Evolutionary conservation across 805 yeast species (phyloP).

Genomic region (Pichia thaimueangensis): DNA sequence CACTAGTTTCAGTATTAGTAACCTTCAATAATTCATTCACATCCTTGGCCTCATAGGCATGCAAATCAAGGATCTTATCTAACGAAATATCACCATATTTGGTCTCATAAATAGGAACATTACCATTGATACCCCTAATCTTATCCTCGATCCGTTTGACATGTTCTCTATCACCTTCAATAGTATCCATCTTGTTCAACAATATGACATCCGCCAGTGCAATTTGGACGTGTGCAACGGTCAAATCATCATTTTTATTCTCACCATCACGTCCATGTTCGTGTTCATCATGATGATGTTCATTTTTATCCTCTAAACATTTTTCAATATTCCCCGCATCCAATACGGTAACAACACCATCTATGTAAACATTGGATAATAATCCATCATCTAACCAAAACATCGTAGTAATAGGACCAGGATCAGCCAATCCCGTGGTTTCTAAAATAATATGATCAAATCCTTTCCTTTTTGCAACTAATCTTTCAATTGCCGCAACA

Average conservation of each 20-base stretch:
- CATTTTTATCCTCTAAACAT: conserved; percentile 54
- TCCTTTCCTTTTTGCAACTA: conserved; percentile 57
- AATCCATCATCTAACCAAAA: conserved; percentile 95
- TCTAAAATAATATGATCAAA: conserved; percentile 91
- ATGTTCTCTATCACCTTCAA: conserved; percentile 23
- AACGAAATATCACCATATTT: conserved; percentile 71
- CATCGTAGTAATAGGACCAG: conserved; percentile 95
- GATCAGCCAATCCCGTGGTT: conserved; percentile 96
- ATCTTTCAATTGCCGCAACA: conserved; percentile 85
- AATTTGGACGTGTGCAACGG: conserved; percentile 85
- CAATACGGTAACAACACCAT: conserved; percentile 84
- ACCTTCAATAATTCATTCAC: conserved; percentile 17
- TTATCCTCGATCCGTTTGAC: conserved; percentile 23
- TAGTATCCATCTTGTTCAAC: conserved; percentile 69
- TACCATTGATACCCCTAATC: conserved; percentile 52
- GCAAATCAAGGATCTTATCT: conserved; percentile 61
- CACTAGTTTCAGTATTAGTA: conserved; percentile 16
- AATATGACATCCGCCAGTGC: conserved; percentile 83
- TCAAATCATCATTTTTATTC: conserved; percentile 29
- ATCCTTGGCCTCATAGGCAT: conserved; percentile 58
- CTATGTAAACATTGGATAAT: conserved; percentile 77
- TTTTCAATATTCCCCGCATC: conserved; percentile 62
- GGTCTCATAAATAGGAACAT: conserved; percentile 63
- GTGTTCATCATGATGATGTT: conserved; percentile 36
- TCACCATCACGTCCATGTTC: conserved; percentile 22